Base-by-base conservation (phyloP, 2,329 filamentous ascomycete genomes). In the Monilinia fructigena region DNA sequence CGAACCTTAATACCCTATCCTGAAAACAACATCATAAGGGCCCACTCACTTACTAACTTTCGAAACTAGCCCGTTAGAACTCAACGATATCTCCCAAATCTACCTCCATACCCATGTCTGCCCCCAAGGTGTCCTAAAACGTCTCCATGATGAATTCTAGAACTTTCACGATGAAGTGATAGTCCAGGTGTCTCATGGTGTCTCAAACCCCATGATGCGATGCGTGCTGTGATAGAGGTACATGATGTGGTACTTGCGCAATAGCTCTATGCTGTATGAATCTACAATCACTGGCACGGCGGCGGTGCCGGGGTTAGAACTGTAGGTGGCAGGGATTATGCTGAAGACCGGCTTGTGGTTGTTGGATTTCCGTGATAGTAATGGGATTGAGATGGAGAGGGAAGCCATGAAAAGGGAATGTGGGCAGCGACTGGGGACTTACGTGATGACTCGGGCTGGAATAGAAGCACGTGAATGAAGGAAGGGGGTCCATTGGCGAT, bases 401-500 rank as follows among this genome's bases (percentile, higher is more conserved):
- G 4, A 2, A 14, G 58, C 4, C 10, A 1, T 20, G 28, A 2
- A 12, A 18, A 47, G 4, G 10, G 6, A 4, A 60, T 16, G 45
- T 4, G 2, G 2, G 14, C 5, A 23, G 20, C 11, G 10, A 31
- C 18, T 50, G n/a, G n/a, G 45, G n/a, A 12, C 58, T 50, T 40
- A 50, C 45, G n/a, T 12, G 45, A 61, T 61, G 31, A 50, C n/a
- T 38, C 45, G 31, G n/a, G 45, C n/a, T 38, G 31, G 31, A 50
- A 23, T 14, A 26, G 23, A 14, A 52, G 48, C 14, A 50, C 8
- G n/a, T 26, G 58, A 18, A 16, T 61, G 31, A 4, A 50, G 10
- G 45, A 14, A 50, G 45, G 14, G 12, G 45, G 26, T 20, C 14
- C 11, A 10, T 31, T 50, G 16, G 45, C 1, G 4, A 50, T 26